phyloP scores from a whole-genome alignment of 768 basidiomycete genomes.

The Rubroboletus satanas region DNA sequence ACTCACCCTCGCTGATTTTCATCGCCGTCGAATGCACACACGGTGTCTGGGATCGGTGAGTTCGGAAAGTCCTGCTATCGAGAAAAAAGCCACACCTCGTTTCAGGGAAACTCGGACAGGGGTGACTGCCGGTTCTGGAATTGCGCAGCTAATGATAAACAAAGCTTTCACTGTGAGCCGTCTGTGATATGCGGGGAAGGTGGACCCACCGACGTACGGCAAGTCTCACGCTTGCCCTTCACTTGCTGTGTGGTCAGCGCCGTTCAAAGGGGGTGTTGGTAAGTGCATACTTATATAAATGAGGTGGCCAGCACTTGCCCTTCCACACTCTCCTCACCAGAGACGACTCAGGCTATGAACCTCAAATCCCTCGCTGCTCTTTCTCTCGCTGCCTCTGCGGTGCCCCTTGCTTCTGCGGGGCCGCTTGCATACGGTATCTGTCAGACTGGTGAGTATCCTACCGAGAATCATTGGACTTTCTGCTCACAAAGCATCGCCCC shows the following conservation, averaged over 20 bases:
- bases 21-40: not conserved
- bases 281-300: constrained; percentile 5
- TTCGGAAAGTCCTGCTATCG: not conserved
- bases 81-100: too few relatives aligned
- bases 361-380: constrained; percentile 19
- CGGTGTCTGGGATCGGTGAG: not conserved
- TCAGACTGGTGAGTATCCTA: constrained; percentile 19
- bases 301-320: not conserved
- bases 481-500: not conserved
- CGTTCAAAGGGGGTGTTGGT: not conserved
- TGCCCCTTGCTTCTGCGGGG: constrained; percentile 14
- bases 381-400: constrained; percentile 12
- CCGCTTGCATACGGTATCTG: constrained; percentile 19
- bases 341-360: constrained; percentile 19
- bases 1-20: not conserved
- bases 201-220: not conserved
- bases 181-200: not conserved
- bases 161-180: not conserved
- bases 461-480: not conserved
- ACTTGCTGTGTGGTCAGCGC: constrained; percentile 10
- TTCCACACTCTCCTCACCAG: not conserved
- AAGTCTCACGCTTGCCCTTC: not conserved
- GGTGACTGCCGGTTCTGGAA: too few relatives aligned
- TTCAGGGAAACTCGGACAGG: too few relatives aligned
- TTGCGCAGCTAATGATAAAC: not conserved